Evolutionary conservation across 805 yeast genomes (phyloP), one percentile per base, ranked within the genome.

Genomic region (Ogataea glucozyma): DNA sequence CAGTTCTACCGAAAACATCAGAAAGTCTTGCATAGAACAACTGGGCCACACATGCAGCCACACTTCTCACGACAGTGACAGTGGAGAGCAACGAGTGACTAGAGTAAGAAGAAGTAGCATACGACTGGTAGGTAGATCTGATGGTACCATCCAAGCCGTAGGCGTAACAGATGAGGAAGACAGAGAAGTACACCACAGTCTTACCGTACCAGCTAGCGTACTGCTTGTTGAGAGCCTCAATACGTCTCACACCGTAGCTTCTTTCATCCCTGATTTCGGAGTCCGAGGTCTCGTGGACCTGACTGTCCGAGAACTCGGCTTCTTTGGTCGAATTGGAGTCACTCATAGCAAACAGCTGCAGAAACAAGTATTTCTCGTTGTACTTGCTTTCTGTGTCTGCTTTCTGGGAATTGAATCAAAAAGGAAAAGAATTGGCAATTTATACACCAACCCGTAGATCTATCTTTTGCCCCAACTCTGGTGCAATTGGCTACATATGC

Each of bases 1-100:
- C 78, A 23, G 78, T 51, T 57, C 89, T 76, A 12, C 89, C 89
- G 55, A 80, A 81, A n/a, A 73, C 68, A 58, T 83, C 87, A 8
- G 85, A 73, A 26, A 83, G 62, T 50, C 85, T 67, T 9, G 88
- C 88, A 48, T 71, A 79, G 4, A 77, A 70, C 3, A 84, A 80
- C 56, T 79, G 85, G 4, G 84, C 72, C 13, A 83, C 87, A 19
- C 86, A 85, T 35, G 78, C 84, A 38, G 79, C 72, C 29, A 83
- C 85, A 22, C 76, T 66, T 42, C 72, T 70, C 47, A 82, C 71
- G 21, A 79, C 83, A 47, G 75, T 71, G 44, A 83, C 73, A 3
- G 88, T 77, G 5, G 88, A 71, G 32, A 74, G 60, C 43, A 79
- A 65, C 6, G 87, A 75, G 56, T 82, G 85, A 11, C 60, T 52